These are phyloP conservation scores for Leptomonas seymouri DNA, from an alignment of 208 protist species.

Conservation along the genomic window DNA sequence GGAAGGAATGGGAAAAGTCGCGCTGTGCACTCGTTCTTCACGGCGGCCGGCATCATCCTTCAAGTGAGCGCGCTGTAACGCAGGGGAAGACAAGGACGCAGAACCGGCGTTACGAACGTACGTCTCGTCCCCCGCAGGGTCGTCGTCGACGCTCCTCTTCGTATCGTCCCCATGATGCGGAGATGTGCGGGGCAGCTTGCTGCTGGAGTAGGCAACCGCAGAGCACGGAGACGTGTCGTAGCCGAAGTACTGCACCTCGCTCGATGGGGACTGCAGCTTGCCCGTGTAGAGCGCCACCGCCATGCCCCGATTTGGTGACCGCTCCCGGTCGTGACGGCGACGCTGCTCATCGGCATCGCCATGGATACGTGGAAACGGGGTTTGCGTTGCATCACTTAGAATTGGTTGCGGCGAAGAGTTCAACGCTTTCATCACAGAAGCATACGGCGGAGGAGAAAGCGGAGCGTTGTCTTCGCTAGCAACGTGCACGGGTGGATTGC, in stretches of 20 bases:
- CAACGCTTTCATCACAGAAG: not conserved
- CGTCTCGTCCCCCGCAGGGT: not conserved
- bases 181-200: constrained; percentile 19
- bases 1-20: not conserved
- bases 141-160: no score
- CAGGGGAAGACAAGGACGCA: not conserved
- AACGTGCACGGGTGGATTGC: no score
- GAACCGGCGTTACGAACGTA: not conserved
- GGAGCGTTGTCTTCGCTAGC: not conserved
- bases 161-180: not conserved
- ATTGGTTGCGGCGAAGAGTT: not conserved
- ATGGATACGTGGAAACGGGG: not conserved
- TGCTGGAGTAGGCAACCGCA: constrained; percentile 23
- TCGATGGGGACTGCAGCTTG: constrained; percentile 1
- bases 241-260: constrained; percentile 4
- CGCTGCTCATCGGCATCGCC: not conserved
- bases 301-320: not conserved
- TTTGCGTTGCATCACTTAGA: not conserved
- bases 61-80: not conserved
- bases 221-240: constrained; percentile 32
- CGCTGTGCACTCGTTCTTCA: constrained; percentile 12
- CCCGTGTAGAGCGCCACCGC: not conserved
- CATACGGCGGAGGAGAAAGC: not conserved
- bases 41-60: not conserved
- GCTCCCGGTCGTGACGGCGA: not conserved